These are phyloP conservation scores for Cladophialophora yegresii DNA, from an alignment of 2,329 filamentous ascomycete genomes.

Conservation along the genomic window DNA sequence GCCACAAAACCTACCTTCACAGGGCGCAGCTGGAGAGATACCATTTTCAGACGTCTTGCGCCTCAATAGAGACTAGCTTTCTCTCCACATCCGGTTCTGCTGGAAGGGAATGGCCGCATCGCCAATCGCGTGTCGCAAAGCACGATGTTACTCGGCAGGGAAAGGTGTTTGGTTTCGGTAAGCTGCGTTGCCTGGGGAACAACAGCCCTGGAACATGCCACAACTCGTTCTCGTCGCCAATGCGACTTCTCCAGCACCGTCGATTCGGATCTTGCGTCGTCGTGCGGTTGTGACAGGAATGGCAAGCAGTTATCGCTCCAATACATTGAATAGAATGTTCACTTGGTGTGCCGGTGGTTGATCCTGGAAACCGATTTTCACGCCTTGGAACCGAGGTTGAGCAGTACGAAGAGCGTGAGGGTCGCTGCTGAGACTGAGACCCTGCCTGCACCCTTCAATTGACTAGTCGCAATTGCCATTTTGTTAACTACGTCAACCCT, in stretches of 20 bases:
- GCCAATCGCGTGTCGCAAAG: background rate
- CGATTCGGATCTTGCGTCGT: background rate
- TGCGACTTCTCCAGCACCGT: background rate
- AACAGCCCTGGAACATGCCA: background rate
- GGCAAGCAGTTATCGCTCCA: background rate
- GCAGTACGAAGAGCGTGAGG: background rate
- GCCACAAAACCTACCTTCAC: constrained; percentile 1
- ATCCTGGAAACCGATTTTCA: background rate
- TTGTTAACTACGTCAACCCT: background rate
- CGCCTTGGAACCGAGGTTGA: background rate
- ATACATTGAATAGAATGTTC: background rate
- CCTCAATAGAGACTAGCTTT: background rate
- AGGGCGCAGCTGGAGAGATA: background rate
- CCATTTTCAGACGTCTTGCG: background rate
- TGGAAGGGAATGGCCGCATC: background rate
- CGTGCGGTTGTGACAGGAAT: background rate
- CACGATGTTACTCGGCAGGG: background rate
- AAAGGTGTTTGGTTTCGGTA: background rate
- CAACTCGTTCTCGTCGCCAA: no score
- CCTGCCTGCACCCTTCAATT: no score
- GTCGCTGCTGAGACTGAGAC: background rate
- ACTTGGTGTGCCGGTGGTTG: background rate
- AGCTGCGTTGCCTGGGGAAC: constrained; percentile 3
- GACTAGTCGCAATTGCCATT: background rate
- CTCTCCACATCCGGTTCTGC: background rate